Conservation (phyloP, 139 green algal genomes). For the Chlorella ohadii region DNA sequence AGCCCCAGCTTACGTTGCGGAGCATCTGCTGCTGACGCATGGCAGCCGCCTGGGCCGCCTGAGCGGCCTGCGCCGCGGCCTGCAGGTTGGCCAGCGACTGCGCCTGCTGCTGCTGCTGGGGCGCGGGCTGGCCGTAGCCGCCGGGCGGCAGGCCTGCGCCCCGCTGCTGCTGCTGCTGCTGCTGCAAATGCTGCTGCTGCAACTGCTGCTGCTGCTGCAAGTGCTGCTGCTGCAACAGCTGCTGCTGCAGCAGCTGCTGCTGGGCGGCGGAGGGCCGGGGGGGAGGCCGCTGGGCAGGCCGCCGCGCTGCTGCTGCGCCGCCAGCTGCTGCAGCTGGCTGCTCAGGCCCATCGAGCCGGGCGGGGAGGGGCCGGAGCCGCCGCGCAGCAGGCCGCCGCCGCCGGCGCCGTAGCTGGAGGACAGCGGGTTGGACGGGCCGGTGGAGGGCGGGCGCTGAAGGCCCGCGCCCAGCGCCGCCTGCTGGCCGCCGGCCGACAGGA, state of each 20-base stretch:
- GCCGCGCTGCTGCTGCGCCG: neutral
- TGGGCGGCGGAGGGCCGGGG: neutral
- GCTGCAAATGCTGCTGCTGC: constrained; percentile 27
- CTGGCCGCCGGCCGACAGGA: neutral
- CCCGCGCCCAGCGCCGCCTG: neutral
- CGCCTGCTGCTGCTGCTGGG: constrained; percentile 21
- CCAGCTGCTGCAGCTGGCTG: constrained; percentile 7
- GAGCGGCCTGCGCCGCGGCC: constrained; percentile 30
- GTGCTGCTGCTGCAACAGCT: constrained; percentile 27
- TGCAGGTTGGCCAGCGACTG: constrained; percentile 34
- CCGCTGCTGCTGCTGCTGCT: too few species aligned
- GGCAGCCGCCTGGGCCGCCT: constrained; percentile 19
- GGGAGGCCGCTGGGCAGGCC: constrained; percentile 1
- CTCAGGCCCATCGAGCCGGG: constrained; percentile 16
- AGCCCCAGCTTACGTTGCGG: constrained; percentile 6
- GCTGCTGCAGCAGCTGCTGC: constrained; percentile 36
- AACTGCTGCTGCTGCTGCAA: constrained; percentile 26
- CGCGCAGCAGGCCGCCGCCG: neutral
- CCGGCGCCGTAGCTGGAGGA: neutral
- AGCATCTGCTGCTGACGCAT: constrained; percentile 40
- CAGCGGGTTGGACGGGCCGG: constrained; percentile 8
- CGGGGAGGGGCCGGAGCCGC: neutral
- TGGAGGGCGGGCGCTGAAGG: constrained; percentile 18
- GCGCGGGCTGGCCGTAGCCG: neutral
- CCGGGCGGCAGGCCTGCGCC: neutral